Base-by-base conservation (phyloP, 805 yeast genomes). In the Starmerella scarabaei region DNA sequence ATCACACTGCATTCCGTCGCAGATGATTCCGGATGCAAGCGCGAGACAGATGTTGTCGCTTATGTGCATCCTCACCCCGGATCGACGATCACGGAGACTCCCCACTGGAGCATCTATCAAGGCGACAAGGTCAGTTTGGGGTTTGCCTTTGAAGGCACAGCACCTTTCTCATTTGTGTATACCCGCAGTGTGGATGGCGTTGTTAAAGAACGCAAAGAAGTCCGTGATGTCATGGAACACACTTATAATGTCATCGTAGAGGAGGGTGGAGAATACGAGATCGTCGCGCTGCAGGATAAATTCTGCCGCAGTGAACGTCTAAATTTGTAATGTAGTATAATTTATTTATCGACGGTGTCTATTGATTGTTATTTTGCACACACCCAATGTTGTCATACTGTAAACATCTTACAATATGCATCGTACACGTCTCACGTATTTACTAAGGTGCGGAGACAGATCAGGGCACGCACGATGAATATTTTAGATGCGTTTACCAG, bases 231-330 rank as follows among this genome's bases (percentile, higher is more conserved):
- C 33, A 64, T 72, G 61, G 78, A 72, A 2, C 63, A 75, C 53
- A 81, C 77, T 51, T 75, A 83, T 56, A 69, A 75, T 39, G 77
- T 82, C 6, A 64, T 69, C 53, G 88, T 94, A 2, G 80, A 82
- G 50, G 63, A 83, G 48, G 95, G 86, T 58, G 99, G 99, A 34
- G 79, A 83, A 3, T 91, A 91, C 55, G 94, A 86, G 59, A 96
- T 96, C 5, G 71, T 84, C 33, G 85, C 79, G 54, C 74, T 91
- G n/a, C 73, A 73, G 33, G 99, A 91, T 62, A 79, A 81, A 7
- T 80, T 64, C 59, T 91, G 99, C 66, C 38, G 53, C 11, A 45
- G 49, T 21, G 32, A 28, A 8, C 16, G 43, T 3, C 16, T 19
- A n/a, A 12, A 5, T 12, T 8, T 17, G 8, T 35, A 23, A 20